A percentile compares a stretch with the other conserved stretches of the same genome.
These are phyloP conservation scores for Firmiana major DNA, from an alignment of 345 rosid species.

Conservation along the genomic window DNA sequence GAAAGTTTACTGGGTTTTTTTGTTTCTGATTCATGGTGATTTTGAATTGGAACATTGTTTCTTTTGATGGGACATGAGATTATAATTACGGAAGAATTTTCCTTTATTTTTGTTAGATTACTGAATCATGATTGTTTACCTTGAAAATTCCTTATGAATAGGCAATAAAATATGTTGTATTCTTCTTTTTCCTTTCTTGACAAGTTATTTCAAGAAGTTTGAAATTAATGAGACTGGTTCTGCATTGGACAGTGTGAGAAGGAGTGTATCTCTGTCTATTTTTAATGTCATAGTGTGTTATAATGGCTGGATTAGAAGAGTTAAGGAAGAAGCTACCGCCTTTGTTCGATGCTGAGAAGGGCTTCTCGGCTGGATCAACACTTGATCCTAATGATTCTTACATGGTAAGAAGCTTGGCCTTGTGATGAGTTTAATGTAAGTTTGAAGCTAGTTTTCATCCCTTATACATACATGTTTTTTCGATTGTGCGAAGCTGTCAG, in stretches of 20 bases:
- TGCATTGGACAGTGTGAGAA: background rate
- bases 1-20: background rate
- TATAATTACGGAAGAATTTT: background rate
- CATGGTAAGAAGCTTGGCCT: constrained; percentile 43
- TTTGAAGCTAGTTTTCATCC: background rate
- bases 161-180: background rate
- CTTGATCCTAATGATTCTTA: constrained; percentile 71
- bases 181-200: background rate
- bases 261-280: background rate
- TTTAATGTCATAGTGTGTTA: constrained; percentile 14
- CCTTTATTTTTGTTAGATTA: background rate
- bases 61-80: background rate
- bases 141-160: constrained; percentile 2
- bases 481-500: constrained; percentile 58
- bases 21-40: background rate
- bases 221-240: background rate
- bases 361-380: constrained; percentile 66
- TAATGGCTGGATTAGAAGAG: constrained; percentile 92
- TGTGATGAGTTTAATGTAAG: background rate
- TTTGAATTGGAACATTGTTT: background rate
- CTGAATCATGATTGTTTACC: background rate
- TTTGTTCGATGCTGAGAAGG: constrained; percentile 89
- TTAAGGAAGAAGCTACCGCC: constrained; percentile 80
- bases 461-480: background rate
- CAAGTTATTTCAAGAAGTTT: background rate